A percentile compares a stretch with the other conserved stretches of the same genome.
Evolutionary conservation across 495 filamentous ascomycete species (phyloP).

Genomic region (Penicillium nucicola): DNA sequence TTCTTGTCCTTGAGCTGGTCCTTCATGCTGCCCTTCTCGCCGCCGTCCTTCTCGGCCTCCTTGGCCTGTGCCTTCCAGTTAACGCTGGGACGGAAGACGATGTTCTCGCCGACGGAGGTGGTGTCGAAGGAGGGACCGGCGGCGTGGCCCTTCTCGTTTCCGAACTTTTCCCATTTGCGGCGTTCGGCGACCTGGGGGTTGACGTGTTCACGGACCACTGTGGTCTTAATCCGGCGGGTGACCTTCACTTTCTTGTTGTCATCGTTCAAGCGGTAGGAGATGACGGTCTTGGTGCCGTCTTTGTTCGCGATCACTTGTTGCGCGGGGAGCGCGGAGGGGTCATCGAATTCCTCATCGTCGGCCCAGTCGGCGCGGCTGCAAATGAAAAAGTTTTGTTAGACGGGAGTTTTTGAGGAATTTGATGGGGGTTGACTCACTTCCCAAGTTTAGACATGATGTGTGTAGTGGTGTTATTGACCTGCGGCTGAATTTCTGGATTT

Average conservation of each 20-base stretch:
- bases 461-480: slow-evolving; percentile 25
- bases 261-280: slow-evolving; percentile 88
- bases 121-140: slow-evolving; percentile 74
- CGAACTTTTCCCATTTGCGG: slow-evolving; percentile 89
- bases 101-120: slow-evolving; percentile 93
- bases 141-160: slow-evolving; percentile 70
- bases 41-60: slow-evolving; percentile 74
- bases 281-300: slow-evolving; percentile 94
- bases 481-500: slow-evolving; percentile 46
- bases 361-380: slow-evolving; percentile 82
- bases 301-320: slow-evolving; percentile 89
- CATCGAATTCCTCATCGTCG: slow-evolving; percentile 92
- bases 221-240: slow-evolving; percentile 88
- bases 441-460: slow-evolving; percentile 47
- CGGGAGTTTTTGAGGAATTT: background rate
- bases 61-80: slow-evolving; percentile 89
- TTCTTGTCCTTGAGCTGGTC: slow-evolving; percentile 96
- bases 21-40: slow-evolving; percentile 72
- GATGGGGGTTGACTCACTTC: slow-evolving; percentile 34
- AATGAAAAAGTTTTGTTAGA: slow-evolving; percentile 23
- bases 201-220: slow-evolving; percentile 82
- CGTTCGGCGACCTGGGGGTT: slow-evolving; percentile 96
- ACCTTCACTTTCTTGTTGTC: slow-evolving; percentile 94
- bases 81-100: slow-evolving; percentile 82
- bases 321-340: slow-evolving; percentile 72